These are phyloP conservation scores for Apiospora malaysiana DNA, from an alignment of 2,329 filamentous ascomycete species.

Conservation along the genomic window DNA sequence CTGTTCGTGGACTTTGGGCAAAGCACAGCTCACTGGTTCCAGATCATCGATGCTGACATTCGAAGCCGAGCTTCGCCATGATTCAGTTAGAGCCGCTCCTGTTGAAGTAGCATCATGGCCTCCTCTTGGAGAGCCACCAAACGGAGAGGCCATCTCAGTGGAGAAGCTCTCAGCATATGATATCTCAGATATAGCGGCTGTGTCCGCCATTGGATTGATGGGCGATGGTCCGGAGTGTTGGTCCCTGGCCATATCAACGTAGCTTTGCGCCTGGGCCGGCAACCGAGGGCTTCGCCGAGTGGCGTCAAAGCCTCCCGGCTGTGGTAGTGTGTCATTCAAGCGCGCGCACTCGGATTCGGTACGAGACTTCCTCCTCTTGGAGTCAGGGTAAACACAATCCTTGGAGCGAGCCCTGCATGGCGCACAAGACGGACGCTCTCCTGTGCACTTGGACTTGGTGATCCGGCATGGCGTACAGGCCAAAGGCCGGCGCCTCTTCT, in stretches of 20 bases:
- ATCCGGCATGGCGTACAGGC: not conserved
- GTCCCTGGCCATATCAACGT: not conserved
- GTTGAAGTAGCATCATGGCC: not conserved
- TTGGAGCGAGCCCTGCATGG: not conserved
- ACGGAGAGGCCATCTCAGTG: not conserved
- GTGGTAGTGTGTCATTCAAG: accelerated
- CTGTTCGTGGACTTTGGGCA: not conserved
- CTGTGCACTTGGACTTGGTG: not conserved
- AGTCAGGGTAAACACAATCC: not conserved
- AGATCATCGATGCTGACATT: not conserved
- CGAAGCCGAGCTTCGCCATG: not conserved
- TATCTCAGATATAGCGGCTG: not conserved
- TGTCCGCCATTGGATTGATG: not conserved
- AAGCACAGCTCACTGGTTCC: not conserved
- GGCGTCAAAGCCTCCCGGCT: not conserved
- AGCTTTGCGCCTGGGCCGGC: not conserved
- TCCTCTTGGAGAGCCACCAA: not conserved
- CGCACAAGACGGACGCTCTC: not conserved
- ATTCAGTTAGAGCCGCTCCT: not conserved
- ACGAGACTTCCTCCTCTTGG: not conserved
- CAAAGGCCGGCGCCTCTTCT: not conserved
- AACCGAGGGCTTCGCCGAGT: not conserved
- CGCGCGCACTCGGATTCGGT: not conserved
- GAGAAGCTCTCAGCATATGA: not conserved
- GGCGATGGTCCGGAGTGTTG: not conserved